Evolutionary conservation across 139 green algal species (phyloP).

Genomic region (Chlamydomonas sp.): DNA sequence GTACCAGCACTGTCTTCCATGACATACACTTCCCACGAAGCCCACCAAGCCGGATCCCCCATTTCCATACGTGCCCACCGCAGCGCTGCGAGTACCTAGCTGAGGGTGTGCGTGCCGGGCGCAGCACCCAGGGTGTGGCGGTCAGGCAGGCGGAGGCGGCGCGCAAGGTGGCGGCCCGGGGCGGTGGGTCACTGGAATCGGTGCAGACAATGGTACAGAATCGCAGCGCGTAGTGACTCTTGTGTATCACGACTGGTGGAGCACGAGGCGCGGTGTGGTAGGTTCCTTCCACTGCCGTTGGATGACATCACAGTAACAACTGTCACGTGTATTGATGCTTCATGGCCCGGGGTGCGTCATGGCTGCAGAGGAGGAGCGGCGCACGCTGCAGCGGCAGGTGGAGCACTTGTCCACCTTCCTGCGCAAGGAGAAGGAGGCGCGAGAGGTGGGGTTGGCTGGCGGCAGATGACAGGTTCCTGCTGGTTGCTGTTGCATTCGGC

Average conservation of each 20-base stretch:
- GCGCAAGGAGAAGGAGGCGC: constrained; percentile 15
- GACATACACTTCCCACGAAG: neutral
- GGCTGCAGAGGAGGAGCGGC: constrained; percentile 18
- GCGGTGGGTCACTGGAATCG: neutral
- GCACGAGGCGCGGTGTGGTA: neutral
- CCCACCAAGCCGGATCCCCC: too few species aligned
- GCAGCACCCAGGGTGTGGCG: constrained; percentile 1
- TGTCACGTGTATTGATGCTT: neutral
- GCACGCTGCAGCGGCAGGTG: constrained; percentile 7
- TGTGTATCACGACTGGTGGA: neutral
- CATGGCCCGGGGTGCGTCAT: neutral
- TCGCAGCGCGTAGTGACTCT: neutral
- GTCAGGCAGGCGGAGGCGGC: constrained; percentile 13
- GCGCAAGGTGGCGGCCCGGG: constrained; percentile 23
- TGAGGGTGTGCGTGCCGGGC: neutral
- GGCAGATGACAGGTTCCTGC: too few species aligned
- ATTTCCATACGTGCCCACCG: neutral
- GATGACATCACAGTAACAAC: too few species aligned
- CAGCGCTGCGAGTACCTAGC: constrained; percentile 37
- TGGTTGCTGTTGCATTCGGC: too few species aligned
- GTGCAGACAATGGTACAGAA: neutral
- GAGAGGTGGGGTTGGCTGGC: neutral
- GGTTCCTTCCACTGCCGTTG: neutral
- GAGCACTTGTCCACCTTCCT: constrained; percentile 34
- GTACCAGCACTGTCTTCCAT: neutral